phyloP scores from a whole-genome alignment of 352 stramenopile species.

The Paralagenidium karlingii region DNA sequence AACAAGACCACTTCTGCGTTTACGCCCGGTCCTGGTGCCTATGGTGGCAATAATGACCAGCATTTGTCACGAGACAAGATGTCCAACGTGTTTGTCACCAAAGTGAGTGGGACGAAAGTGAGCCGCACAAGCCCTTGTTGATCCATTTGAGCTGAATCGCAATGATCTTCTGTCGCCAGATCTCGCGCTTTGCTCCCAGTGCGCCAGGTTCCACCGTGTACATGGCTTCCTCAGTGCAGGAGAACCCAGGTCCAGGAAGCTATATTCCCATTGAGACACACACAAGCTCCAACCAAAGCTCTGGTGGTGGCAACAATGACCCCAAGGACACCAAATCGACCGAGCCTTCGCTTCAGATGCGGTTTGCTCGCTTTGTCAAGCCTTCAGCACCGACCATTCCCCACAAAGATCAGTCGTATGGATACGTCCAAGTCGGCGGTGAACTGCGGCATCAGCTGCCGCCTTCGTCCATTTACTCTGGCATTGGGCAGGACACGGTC shows the following conservation, averaged over 20 bases:
- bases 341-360: no score
- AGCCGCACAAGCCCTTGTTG: no score
- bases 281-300: constrained; percentile 13
- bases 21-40: constrained; percentile 57
- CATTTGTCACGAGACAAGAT: constrained; percentile 4
- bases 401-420: constrained; percentile 60
- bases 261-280: constrained; percentile 21
- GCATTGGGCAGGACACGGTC: constrained; percentile 56
- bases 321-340: background rate
- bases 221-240: constrained; percentile 43
- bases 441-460: constrained; percentile 28
- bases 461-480: constrained; percentile 40
- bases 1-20: constrained; percentile 69
- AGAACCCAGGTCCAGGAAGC: constrained; percentile 54
- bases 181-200: constrained; percentile 56
- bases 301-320: background rate
- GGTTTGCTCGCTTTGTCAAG: constrained; percentile 36
- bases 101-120: constrained; percentile 22
- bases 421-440: constrained; percentile 34
- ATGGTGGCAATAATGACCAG: constrained; percentile 14
- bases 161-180: constrained; percentile 13
- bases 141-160: no score
- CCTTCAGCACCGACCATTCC: constrained; percentile 53
- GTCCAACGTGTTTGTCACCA: constrained; percentile 62
- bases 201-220: constrained; percentile 60